Base-by-base conservation (phyloP, 768 basidiomycete genomes). In the Psilocybe tampanensis region DNA sequence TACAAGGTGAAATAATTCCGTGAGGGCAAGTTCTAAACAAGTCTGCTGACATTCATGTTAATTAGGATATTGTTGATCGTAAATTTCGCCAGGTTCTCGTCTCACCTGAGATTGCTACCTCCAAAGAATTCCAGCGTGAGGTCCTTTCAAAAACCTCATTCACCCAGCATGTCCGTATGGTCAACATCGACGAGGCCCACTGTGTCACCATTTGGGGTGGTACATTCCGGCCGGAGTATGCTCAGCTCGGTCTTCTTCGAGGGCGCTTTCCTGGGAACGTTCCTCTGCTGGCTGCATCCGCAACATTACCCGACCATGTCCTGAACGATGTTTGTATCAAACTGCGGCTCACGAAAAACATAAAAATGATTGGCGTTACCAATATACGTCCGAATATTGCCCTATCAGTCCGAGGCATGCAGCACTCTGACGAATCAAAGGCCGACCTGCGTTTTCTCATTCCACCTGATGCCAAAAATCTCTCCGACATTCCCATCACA, bases 201-300 rank as follows among this genome's bases (percentile, higher is more conserved):
- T 67, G 64, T 41, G 58, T 63, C 8, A 61, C 41, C 44, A 39
- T 61, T 5, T 65, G 66, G 66, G 59, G 64, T 15, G 64, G 59
- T 7, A 64, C 52, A 21, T 67, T 65, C 39, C 62, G 62, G 13
- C 58, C 45, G 1, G 62, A 63, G 41, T 65, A 63, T 47, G 50
- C 62, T 18, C 24, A 34, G 21, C 58, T 63, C 36, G 64, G 64
- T 18, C 11, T 54, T 18, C 33, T 61, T 12, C 56, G 56, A 9
- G 56, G 56, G 7, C 44, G 49, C 17, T 34, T 65, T 45, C 55
- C 54, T 8, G 15, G 19, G 18, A 19, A 62, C 51, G 54, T 64
- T 13, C 59, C 61, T n/a, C 44, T 64, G 33, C 33, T 8, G 33
- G 33, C 15, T 7, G 33, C 15, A 8, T 34, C 33, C 15, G 33